Conservation (phyloP, 1,284 basidiomycete species). For the Pyrrhoderma lamaoense region DNA sequence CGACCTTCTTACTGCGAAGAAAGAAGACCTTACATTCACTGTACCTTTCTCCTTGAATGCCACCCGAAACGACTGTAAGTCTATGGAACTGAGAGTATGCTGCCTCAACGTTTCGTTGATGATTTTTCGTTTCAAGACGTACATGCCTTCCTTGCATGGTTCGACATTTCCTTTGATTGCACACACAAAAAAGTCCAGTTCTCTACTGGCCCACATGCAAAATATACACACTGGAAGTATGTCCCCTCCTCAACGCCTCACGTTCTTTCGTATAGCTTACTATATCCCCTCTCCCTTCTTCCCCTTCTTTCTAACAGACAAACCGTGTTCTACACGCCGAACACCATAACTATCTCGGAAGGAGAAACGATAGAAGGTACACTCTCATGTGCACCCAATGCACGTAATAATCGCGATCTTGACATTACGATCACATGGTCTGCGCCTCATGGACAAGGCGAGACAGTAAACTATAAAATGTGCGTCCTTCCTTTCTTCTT, state of each 20-base stretch:
- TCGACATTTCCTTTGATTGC: slow-evolving; percentile 94
- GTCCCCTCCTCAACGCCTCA: too few relatives aligned
- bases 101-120: background rate
- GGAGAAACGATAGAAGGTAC: slow-evolving; percentile 69
- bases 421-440: slow-evolving; percentile 82
- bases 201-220: slow-evolving; percentile 91
- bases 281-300: background rate
- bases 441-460: slow-evolving; percentile 29
- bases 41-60: slow-evolving; percentile 77
- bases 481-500: slow-evolving; percentile 37
- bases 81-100: background rate
- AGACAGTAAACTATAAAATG: slow-evolving; percentile 68
- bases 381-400: slow-evolving; percentile 79
- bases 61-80: slow-evolving; percentile 89
- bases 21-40: slow-evolving; percentile 89
- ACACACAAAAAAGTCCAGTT: slow-evolving; percentile 96
- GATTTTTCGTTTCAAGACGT: slow-evolving; percentile 49
- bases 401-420: slow-evolving; percentile 86
- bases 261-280: too few relatives aligned
- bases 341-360: slow-evolving; percentile 49
- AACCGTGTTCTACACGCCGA: slow-evolving; percentile 96
- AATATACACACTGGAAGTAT: slow-evolving; percentile 94
- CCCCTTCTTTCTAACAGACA: slow-evolving; percentile 55
- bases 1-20: slow-evolving; percentile 86
- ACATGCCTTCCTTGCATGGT: slow-evolving; percentile 99